Base-by-base conservation (phyloP, 352 stramenopile species). In the Paralagenidium karlingii region DNA sequence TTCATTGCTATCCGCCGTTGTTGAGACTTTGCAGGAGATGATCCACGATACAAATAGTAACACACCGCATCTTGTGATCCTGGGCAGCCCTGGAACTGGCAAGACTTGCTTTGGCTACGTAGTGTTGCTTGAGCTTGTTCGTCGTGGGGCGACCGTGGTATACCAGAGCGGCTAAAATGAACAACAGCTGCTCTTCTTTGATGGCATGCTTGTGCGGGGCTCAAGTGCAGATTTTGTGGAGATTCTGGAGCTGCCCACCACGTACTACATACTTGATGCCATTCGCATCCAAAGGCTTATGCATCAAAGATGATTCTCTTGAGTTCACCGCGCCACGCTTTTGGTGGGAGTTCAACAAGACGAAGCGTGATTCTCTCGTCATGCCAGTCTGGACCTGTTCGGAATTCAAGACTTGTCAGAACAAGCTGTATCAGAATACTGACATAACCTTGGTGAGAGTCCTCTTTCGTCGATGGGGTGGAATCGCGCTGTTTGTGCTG, bases 211-310 rank as follows among this genome's bases (percentile, higher is more conserved):
- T 18, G 33, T 41, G 45, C 13, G 55, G 49, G 45, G 49, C 16
- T 59, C 38, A 39, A 12, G 22, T 32, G 5, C 48, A 20, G 48
- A 58, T 20, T 59, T 63, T 51, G 30, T 44, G 30, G 15, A 13
- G 19, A 63, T 55, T 55, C 45, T 63, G 18, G 18, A 55, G 9
- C n/a, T 43, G 18, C 26, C 37, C 11, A 44, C 43, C 38, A 56
- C 53, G 22, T 57, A 48, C 24, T 61, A 61, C 38, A 50, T 61
- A 34, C 45, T 55, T 27, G 53, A 63, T 51, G 53, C 33, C 18
- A 34, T 52, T 49, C 47, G n/a, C n/a, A 53, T 24, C 49, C 53
- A 31, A 6, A n/a, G n/a, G 36, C 55, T 26, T 49, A 31, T 29
- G 3, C 8, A 43, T 47, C 47, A 11, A 57, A 57, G 45, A 58